Evolutionary conservation across 2,329 filamentous ascomycete species (phyloP), one percentile per base, ranked within the genome.

Genomic region (Aspergillus tubingensis): DNA sequence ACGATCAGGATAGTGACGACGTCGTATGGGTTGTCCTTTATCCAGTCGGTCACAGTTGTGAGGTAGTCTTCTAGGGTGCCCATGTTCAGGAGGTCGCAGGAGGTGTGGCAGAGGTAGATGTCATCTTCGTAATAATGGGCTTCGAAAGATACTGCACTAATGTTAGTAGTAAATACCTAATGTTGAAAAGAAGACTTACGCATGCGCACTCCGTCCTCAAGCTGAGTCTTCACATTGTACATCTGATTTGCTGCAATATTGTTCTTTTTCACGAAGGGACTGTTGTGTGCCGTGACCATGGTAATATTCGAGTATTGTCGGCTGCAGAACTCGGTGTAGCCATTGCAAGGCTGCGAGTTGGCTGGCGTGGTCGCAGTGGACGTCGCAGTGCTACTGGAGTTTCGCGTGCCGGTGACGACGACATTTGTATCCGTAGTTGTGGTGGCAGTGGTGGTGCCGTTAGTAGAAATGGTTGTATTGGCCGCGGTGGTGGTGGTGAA

Each of bases 1-100:
- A 88, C 92, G 54, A 97, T 87, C 21, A 97, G 81, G 64, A 97
- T 88, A 1, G 91, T 93, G 23, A 97, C 85, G 1, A 97, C 90
- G 65, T 97, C 93, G 77, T 91, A 94, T 0, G 92, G 92, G 67
- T 97, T 87, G 0, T 72, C 68, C 5, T 84, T 82, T 2, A 97
- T 86, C 93, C 93, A 97, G 49, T 80, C 74, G 41, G 82, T 82
- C 11, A 96, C 89, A 0, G 80, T 82, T 5, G 80, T 80, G 36
- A 97, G 86, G 80, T 91, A 95, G 44, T 85, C 79, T 57, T 88
- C 86, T 54, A 95, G 89, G 8, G 91, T 88, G 0, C 94, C 93
- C 2, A 85, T 91, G 67, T 96, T 88, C 32, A 96, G 84, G 2
- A 96, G 80, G 66, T 92, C 85, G 77, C 93, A 97, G 47, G 85